Conservation (phyloP, 2,329 filamentous ascomycete genomes). For the Aspergillus alliaceus region DNA sequence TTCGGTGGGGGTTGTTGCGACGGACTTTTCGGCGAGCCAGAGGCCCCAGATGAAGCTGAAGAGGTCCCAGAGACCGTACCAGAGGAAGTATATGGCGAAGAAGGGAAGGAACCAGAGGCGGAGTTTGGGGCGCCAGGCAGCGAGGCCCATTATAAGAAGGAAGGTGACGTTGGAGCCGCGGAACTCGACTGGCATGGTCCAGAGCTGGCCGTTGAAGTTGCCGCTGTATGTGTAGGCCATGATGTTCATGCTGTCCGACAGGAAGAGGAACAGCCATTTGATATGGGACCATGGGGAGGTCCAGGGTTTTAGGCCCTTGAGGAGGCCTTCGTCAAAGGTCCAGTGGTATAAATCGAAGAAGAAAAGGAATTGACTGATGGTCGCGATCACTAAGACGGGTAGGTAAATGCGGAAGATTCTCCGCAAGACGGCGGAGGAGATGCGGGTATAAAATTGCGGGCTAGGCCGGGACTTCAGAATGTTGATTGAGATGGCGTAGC, state of each 20-base stretch:
- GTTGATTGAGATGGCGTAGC: constrained; percentile 57
- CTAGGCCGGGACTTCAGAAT: constrained; percentile 36
- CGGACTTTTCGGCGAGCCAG: constrained; percentile 22
- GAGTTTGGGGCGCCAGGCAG: constrained; percentile 15
- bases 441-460: constrained; percentile 10
- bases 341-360: constrained; percentile 20
- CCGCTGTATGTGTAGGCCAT: constrained; percentile 20
- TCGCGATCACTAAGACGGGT: constrained; percentile 16
- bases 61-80: constrained; percentile 24
- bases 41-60: constrained; percentile 23
- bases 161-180: constrained; percentile 23
- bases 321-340: constrained; percentile 16
- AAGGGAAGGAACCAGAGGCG: constrained; percentile 12
- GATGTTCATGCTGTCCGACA: constrained; percentile 22
- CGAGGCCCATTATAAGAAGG: constrained; percentile 16
- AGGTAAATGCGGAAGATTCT: constrained; percentile 22
- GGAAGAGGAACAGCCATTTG: constrained; percentile 18
- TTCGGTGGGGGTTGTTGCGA: neutral
- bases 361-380: constrained; percentile 18
- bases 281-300: constrained; percentile 18
- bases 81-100: constrained; percentile 16
- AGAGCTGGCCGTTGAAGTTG: constrained; percentile 22
- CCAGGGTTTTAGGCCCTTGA: constrained; percentile 18
- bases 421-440: constrained; percentile 19
- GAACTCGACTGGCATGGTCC: constrained; percentile 26